Evolutionary conservation across 2,329 filamentous ascomycete species (phyloP).

Genomic region (Penicillium janthinellum): DNA sequence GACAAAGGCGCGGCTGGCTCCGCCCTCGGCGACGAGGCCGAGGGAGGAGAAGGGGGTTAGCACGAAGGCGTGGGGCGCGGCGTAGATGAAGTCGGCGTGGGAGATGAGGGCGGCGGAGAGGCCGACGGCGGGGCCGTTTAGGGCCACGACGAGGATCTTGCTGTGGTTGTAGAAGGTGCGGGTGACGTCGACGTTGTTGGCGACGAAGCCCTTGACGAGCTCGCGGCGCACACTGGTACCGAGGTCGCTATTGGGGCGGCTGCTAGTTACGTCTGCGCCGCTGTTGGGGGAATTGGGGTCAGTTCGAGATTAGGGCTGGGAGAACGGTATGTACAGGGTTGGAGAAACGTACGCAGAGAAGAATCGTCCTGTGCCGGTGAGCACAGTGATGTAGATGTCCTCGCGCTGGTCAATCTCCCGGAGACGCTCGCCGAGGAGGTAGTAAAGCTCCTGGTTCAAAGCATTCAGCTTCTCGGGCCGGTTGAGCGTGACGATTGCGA

Average conservation of each 20-base stretch:
- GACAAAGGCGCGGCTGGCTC: slow-evolving; percentile 75
- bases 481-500: slow-evolving; percentile 85
- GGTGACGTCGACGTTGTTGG: slow-evolving; percentile 86
- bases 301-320: neutral
- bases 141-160: slow-evolving; percentile 86
- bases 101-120: slow-evolving; percentile 81
- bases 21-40: slow-evolving; percentile 87
- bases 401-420: slow-evolving; percentile 76
- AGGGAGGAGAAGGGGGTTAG: slow-evolving; percentile 90
- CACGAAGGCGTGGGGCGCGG: slow-evolving; percentile 75
- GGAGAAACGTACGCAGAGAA: slow-evolving; percentile 74
- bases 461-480: slow-evolving; percentile 87
- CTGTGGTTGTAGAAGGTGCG: slow-evolving; percentile 90
- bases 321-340: too few species aligned
- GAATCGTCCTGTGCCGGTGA: slow-evolving; percentile 76
- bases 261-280: slow-evolving; percentile 74
- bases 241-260: slow-evolving; percentile 46
- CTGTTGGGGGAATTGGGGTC: slow-evolving; percentile 46
- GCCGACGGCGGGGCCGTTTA: slow-evolving; percentile 90
- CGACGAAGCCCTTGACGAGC: slow-evolving; percentile 72
- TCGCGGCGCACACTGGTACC: slow-evolving; percentile 53
- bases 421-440: slow-evolving; percentile 70
- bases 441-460: slow-evolving; percentile 72
- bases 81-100: slow-evolving; percentile 92
- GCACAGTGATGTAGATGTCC: slow-evolving; percentile 79